Evolutionary conservation across 2,329 filamentous ascomycete species (phyloP).

Genomic region (Ampelomyces quisqualis): DNA sequence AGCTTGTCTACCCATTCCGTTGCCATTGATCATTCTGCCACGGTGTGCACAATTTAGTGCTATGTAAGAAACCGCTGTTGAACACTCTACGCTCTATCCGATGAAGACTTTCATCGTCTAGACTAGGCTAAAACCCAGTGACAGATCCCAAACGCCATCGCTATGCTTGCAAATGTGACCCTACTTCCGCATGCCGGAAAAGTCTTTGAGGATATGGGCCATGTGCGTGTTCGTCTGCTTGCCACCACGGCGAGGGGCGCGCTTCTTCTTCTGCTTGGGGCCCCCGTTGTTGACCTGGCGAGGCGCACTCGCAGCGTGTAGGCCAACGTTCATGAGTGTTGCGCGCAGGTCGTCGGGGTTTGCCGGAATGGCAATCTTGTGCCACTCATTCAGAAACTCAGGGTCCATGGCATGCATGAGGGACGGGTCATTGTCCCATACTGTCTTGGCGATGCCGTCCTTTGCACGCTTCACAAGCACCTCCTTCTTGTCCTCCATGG

Average conservation of each 20-base stretch:
- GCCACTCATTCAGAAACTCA: slow-evolving; percentile 84
- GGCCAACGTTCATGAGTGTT: slow-evolving; percentile 72
- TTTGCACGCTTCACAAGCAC: slow-evolving; percentile 87
- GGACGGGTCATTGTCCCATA: slow-evolving; percentile 80
- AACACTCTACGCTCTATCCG: no score
- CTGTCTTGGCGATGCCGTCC: slow-evolving; percentile 78
- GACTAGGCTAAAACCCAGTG: no score
- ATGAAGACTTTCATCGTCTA: no score
- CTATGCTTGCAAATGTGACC: slow-evolving; percentile 27
- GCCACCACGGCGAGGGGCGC: slow-evolving; percentile 70
- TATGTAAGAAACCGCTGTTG: no score
- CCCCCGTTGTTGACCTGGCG: slow-evolving; percentile 58
- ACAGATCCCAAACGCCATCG: slow-evolving; percentile 36
- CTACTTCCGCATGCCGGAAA: slow-evolving; percentile 51
- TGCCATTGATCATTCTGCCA: no score
- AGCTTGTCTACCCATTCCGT: no score
- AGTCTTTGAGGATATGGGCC: slow-evolving; percentile 77
- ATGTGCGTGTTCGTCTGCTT: slow-evolving; percentile 90
- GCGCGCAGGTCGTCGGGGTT: slow-evolving; percentile 72
- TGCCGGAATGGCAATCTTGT: slow-evolving; percentile 72
- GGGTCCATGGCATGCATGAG: slow-evolving; percentile 73
- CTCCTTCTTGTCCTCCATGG: slow-evolving; percentile 74
- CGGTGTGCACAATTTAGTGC: no score
- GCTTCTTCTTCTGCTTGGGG: slow-evolving; percentile 71
- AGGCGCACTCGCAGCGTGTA: slow-evolving; percentile 42